A percentile compares a stretch with the other conserved stretches of the same genome.
Conservation (phyloP, 495 filamentous ascomycete genomes). For the Penicillium paradoxum region DNA sequence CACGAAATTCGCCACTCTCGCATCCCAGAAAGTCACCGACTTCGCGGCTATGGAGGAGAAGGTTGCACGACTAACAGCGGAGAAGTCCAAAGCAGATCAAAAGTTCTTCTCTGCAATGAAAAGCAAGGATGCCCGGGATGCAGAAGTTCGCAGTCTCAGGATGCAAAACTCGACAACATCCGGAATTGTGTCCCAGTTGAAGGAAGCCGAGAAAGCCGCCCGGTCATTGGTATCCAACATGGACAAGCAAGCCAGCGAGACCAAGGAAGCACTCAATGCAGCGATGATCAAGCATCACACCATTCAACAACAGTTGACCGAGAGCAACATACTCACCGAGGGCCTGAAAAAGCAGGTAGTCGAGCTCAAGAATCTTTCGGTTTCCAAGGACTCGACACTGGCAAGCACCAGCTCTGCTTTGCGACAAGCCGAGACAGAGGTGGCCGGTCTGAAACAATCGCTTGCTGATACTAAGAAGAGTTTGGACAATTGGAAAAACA, state of each 20-base stretch:
- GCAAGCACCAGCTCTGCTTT: conserved; percentile 51
- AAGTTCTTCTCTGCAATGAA: conserved; percentile 97
- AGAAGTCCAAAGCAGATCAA: conserved; percentile 94
- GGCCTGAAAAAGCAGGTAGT: conserved; percentile 68
- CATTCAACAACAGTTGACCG: conserved; percentile 63
- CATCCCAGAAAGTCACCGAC: conserved; percentile 81
- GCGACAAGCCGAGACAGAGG: conserved; percentile 67
- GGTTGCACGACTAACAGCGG: conserved; percentile 65
- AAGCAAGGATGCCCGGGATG: conserved; percentile 74
- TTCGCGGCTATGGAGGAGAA: conserved; percentile 72
- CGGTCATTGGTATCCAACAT: conserved; percentile 67
- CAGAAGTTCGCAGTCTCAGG: conserved; percentile 70
- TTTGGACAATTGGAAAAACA: conserved; percentile 74
- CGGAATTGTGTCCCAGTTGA: conserved; percentile 87
- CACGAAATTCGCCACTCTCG: conserved; percentile 76
- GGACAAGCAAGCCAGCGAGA: conserved; percentile 83
- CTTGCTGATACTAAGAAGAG: conserved; percentile 72
- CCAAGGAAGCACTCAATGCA: conserved; percentile 65
- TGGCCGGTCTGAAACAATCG: conserved; percentile 65
- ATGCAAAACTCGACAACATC: conserved; percentile 83
- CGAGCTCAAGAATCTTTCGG: conserved; percentile 67
- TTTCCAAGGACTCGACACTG: conserved; percentile 63
- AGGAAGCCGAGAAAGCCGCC: conserved; percentile 69
- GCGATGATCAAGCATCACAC: conserved; percentile 63
- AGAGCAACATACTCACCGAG: conserved; percentile 63